These are phyloP conservation scores for Fusarium nematophilum DNA, from an alignment of 2,329 filamentous ascomycete species.

Conservation along the genomic window DNA sequence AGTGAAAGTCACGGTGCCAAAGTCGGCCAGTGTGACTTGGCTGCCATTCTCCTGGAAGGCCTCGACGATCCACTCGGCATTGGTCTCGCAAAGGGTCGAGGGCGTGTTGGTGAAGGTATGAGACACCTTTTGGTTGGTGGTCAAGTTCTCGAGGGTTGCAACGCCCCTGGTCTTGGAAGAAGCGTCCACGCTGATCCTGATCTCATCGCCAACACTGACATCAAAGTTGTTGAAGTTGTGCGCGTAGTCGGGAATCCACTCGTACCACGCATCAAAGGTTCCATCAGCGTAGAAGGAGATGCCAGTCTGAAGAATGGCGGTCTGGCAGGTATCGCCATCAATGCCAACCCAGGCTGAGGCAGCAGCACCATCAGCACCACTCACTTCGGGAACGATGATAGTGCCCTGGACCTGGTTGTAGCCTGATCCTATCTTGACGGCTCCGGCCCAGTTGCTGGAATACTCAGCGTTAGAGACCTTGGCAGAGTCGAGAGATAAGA, in stretches of 20 bases:
- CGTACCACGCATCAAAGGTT: constrained; percentile 58
- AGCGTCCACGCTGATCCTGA: constrained; percentile 47
- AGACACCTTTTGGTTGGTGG: constrained; percentile 61
- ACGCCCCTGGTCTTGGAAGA: constrained; percentile 38
- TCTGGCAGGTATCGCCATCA: constrained; percentile 57
- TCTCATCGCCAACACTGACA: constrained; percentile 46
- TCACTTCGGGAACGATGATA: constrained; percentile 43
- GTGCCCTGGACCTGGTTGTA: constrained; percentile 45
- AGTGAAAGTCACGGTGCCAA: constrained; percentile 45
- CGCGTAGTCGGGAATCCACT: constrained; percentile 58
- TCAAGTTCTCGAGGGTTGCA: constrained; percentile 58
- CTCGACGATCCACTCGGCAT: constrained; percentile 74
- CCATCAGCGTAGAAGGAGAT: constrained; percentile 52
- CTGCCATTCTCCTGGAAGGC: constrained; percentile 44
- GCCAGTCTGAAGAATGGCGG: constrained; percentile 56
- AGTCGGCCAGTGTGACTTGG: constrained; percentile 46
- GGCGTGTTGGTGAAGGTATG: constrained; percentile 61
- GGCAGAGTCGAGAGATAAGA: constrained; percentile 2
- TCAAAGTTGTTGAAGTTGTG: constrained; percentile 52
- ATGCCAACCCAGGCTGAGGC: constrained; percentile 59
- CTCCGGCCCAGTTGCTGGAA: constrained; percentile 47
- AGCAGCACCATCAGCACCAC: constrained; percentile 27
- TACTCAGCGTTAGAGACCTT: constrained; percentile 34
- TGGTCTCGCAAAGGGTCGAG: constrained; percentile 62
- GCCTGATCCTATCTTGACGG: constrained; percentile 42